phyloP scores from a whole-genome alignment of 371 early-diverging fungal species.

The Gilbertella persicaria region DNA sequence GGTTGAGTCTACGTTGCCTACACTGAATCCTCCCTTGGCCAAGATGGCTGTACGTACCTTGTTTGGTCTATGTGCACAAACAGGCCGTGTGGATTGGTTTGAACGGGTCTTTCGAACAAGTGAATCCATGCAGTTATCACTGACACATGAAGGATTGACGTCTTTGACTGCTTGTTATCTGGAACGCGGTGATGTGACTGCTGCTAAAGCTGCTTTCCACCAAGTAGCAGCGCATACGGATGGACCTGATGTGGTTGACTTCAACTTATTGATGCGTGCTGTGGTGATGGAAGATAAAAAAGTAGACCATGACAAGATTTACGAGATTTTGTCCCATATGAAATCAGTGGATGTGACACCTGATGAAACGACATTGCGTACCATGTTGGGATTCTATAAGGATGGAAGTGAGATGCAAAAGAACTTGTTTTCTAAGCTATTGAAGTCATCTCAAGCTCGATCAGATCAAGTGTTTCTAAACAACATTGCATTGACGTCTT shows the following conservation, averaged over 20 bases:
- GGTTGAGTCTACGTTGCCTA: constrained; percentile 10
- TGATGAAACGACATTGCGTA: constrained; percentile 36
- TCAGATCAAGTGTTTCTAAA: constrained; percentile 37
- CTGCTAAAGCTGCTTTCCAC: constrained; percentile 34
- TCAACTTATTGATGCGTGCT: constrained; percentile 40
- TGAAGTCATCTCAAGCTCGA: constrained; percentile 14
- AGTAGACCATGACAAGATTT: constrained; percentile 25
- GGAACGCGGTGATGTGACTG: constrained; percentile 11
- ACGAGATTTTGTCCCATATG: constrained; percentile 44
- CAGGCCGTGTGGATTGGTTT: constrained; percentile 30
- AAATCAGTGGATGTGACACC: constrained; percentile 31
- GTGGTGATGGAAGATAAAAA: constrained; percentile 20
- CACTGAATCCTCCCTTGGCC: constrained; percentile 6
- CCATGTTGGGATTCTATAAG: constrained; percentile 28
- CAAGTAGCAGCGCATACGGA: constrained; percentile 20
- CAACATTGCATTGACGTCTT: constrained; percentile 32
- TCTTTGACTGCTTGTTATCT: constrained; percentile 40
- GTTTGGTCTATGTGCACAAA: constrained; percentile 35
- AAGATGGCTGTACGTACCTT: constrained; percentile 11
- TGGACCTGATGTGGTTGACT: constrained; percentile 45
- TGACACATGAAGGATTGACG: constrained; percentile 29
- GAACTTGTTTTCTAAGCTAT: constrained; percentile 22
- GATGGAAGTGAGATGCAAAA: constrained; percentile 18
- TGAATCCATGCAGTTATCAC: constrained; percentile 7
- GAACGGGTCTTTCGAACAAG: constrained; percentile 18